phyloP scores from a whole-genome alignment of 139 green algal genomes.

The Haematococcus lacustris region DNA sequence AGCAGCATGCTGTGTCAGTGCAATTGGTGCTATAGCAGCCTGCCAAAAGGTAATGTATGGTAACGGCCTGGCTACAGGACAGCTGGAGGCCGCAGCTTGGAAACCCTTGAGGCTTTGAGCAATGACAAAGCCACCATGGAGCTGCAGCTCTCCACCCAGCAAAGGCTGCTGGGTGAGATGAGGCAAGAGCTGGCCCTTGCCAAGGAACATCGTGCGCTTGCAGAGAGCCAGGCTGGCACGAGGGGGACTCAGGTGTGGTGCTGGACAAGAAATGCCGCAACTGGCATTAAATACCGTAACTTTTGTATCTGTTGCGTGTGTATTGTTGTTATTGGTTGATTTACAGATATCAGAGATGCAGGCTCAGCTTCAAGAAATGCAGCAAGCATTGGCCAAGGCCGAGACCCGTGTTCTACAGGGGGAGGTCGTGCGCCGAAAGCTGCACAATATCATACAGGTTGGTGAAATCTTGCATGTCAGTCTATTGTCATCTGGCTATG shows the following conservation, averaged over 20 bases:
- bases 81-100: constrained; percentile 35
- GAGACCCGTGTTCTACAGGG: constrained; percentile 56
- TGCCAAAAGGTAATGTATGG: background rate
- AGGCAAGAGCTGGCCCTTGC: constrained; percentile 35
- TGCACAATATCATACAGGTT: constrained; percentile 88
- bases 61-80: constrained; percentile 1
- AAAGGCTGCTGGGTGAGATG: constrained; percentile 37
- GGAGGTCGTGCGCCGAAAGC: constrained; percentile 62
- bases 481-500: background rate
- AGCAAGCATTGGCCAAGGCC: constrained; percentile 34
- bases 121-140: constrained; percentile 53
- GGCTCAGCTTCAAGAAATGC: constrained; percentile 29
- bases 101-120: constrained; percentile 38
- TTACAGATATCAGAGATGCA: constrained; percentile 16
- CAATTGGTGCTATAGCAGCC: background rate
- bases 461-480: background rate
- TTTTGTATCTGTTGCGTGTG: too few relatives aligned
- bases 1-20: background rate
- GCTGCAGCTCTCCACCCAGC: constrained; percentile 41
- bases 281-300: too few relatives aligned
- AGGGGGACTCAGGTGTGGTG: constrained; percentile 23
- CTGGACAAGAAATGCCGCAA: too few relatives aligned
- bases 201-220: constrained; percentile 39
- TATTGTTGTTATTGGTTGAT: background rate
- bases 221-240: constrained; percentile 27